These are phyloP conservation scores for Eimeria necatrix DNA, from an alignment of 169 alveolate genomes.

Conservation along the genomic window DNA sequence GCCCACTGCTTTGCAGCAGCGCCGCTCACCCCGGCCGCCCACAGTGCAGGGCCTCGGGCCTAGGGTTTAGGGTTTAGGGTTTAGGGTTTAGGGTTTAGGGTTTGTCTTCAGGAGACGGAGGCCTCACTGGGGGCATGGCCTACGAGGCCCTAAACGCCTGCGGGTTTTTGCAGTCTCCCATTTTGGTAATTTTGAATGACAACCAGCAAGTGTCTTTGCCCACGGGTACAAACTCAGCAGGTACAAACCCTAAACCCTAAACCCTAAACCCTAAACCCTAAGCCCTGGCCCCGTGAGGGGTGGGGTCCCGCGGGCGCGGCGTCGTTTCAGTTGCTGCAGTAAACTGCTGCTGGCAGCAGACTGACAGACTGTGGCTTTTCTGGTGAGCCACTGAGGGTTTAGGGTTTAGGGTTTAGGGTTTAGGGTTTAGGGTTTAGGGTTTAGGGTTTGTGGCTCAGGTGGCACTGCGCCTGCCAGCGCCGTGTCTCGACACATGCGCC, in stretches of 20 bases:
- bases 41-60: neutral
- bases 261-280: constrained; percentile 4
- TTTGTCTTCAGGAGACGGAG: constrained; percentile 87
- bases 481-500: neutral
- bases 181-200: constrained; percentile 92
- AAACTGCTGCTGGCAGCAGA: no score
- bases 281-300: no score
- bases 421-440: constrained; percentile 56
- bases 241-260: constrained; percentile 22
- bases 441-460: neutral
- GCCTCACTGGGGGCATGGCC: constrained; percentile 95
- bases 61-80: neutral
- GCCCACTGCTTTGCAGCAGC: no score
- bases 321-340: neutral
- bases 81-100: neutral
- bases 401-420: constrained; percentile 28
- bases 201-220: constrained; percentile 92
- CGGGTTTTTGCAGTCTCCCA: constrained; percentile 86
- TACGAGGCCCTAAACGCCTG: constrained; percentile 91
- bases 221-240: constrained; percentile 82
- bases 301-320: neutral
- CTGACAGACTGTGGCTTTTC: no score
- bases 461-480: constrained; percentile 25
- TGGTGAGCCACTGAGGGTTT: neutral
- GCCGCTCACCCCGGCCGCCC: no score